Base-by-base conservation (phyloP, 2,329 filamentous ascomycete species). In the Colletotrichum plurivorum region DNA sequence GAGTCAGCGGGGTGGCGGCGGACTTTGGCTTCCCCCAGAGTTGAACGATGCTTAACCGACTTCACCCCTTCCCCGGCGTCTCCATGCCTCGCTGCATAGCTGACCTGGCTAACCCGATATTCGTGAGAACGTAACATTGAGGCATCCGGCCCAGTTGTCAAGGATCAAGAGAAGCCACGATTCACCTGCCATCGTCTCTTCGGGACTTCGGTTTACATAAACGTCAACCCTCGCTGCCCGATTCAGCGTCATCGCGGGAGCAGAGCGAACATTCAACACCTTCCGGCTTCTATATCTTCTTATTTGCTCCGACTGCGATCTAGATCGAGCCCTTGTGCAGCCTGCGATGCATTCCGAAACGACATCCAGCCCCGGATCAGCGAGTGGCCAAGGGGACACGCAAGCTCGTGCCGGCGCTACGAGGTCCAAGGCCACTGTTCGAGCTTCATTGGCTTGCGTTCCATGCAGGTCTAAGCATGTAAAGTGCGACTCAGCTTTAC, bases 381-480 rank as follows among this genome's bases (percentile, higher is more conserved):
- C 43, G 27, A 66, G 36, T 46, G 56, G 63, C 25, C 39, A 20
- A 7, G 36, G 56, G 10, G 67, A 70, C 43, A 43, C 52, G 20
- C 57, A 57, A 31, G 52, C 55, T 45, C 67, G 67, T 49, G 67
- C 67, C 18, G 67, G 67, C 2, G 67, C 67, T 7, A 63, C 57
- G 3, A 70, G 74, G 25, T 76, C 77, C 36, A 79, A 78, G 59
- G 74, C 76, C 15, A 76, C 74, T 43, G 84, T 87, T 61, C 79
- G 81, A 60, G 80, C 81, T 25, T 82, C 81, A 12, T 73, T 82
- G 41, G 81, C 80, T 56, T 82, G 80, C 54, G 76, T 84, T 77
- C 87, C 88, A 72, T 88, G 84, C 65, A 81, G 80, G 25, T 77
- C 78, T 67, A 87, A 83, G 74, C 87, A 88, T 57, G 88, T 67